These are phyloP conservation scores for Candida vartiovaarae DNA, from an alignment of 805 yeast genomes.

Conservation along the genomic window DNA sequence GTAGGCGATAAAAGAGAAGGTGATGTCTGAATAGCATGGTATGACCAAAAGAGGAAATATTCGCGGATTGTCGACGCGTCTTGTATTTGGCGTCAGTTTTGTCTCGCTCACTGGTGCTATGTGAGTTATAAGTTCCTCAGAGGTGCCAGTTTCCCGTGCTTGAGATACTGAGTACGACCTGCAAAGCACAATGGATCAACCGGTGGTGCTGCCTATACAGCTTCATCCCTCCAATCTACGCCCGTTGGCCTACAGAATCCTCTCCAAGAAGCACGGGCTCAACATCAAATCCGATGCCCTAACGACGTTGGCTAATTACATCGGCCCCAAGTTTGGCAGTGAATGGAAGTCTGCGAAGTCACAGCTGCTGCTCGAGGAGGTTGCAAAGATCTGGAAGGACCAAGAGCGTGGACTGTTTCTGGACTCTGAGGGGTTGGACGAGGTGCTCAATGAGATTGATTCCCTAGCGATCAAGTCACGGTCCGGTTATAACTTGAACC, in stretches of 20 bases:
- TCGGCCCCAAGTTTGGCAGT: slow-evolving; percentile 73
- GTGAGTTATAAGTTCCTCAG: too few relatives aligned
- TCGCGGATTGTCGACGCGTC: too few relatives aligned
- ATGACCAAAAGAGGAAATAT: too few relatives aligned
- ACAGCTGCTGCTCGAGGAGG: slow-evolving; percentile 61
- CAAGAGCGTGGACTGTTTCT: slow-evolving; percentile 84
- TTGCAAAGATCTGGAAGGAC: slow-evolving; percentile 80
- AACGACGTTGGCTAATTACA: slow-evolving; percentile 58
- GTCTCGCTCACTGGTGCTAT: too few relatives aligned
- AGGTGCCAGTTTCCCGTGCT: too few relatives aligned
- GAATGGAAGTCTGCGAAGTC: slow-evolving; percentile 75
- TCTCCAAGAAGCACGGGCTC: slow-evolving; percentile 89
- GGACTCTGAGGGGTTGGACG: slow-evolving; percentile 63
- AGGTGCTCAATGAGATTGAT: slow-evolving; percentile 54
- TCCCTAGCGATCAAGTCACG: slow-evolving; percentile 15
- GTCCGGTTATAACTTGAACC: neutral
- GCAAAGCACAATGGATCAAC: slow-evolving; percentile 6
- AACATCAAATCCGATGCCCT: slow-evolving; percentile 85
- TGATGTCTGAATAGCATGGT: too few relatives aligned
- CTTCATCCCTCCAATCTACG: slow-evolving; percentile 78
- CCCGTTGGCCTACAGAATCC: slow-evolving; percentile 83
- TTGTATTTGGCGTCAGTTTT: too few relatives aligned
- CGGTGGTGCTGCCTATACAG: slow-evolving; percentile 58
- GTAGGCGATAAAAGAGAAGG: too few relatives aligned
- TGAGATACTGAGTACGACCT: too few relatives aligned